Percentiles rank a stretch among this genome's conserved stretches.
Conservation (phyloP, 495 filamentous ascomycete species). For the Penicillium salamii region DNA sequence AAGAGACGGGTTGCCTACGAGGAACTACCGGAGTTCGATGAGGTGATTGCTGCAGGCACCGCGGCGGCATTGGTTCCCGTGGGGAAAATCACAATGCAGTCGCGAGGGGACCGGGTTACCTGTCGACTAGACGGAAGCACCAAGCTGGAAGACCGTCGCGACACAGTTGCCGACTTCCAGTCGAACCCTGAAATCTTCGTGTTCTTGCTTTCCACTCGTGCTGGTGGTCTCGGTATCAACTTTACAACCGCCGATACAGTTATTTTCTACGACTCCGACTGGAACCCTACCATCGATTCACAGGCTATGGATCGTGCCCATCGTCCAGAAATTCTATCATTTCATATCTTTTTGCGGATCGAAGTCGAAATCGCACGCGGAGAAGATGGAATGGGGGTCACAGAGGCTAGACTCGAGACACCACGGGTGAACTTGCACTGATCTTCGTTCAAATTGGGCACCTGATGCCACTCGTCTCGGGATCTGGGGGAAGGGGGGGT, state of each 20-base stretch:
- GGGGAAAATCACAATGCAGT: slow-evolving; percentile 74
- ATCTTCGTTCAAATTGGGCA: no score
- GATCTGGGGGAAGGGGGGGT: slow-evolving; percentile 71
- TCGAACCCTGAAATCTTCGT: slow-evolving; percentile 89
- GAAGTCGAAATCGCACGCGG: no score
- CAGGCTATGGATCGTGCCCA: slow-evolving; percentile 99
- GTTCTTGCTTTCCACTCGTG: slow-evolving; percentile 92
- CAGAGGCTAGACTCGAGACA: no score
- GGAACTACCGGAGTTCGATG: slow-evolving; percentile 73
- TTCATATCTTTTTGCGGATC: no score
- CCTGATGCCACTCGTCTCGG: no score
- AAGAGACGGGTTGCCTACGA: slow-evolving; percentile 54
- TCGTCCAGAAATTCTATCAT: no score
- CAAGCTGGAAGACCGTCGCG: slow-evolving; percentile 64
- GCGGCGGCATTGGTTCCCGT: slow-evolving; percentile 91
- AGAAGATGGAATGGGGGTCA: no score
- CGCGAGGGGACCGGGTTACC: slow-evolving; percentile 58
- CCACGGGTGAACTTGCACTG: no score
- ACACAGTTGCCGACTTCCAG: slow-evolving; percentile 88
- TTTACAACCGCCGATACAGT: slow-evolving; percentile 89
- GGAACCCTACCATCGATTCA: slow-evolving; percentile 98
- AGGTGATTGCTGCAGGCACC: slow-evolving; percentile 90
- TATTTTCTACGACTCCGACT: slow-evolving; percentile 99
- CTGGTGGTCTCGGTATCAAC: slow-evolving; percentile 97
- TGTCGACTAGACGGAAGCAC: slow-evolving; percentile 94